These are phyloP conservation scores for Solanum appendiculatum DNA, from an alignment of 257 asterid species.

Conservation along the genomic window DNA sequence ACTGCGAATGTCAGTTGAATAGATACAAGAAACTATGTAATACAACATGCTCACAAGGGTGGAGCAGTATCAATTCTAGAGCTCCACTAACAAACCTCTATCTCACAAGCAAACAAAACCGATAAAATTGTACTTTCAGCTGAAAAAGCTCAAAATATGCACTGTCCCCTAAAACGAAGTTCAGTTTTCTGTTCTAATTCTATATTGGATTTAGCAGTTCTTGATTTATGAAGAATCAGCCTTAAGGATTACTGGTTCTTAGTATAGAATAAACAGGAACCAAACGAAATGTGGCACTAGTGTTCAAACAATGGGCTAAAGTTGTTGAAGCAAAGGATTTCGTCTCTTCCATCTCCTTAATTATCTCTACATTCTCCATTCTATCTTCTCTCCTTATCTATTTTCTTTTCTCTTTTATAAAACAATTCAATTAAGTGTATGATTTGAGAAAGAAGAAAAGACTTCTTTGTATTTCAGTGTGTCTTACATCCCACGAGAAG, in stretches of 20 bases:
- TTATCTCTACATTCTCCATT: neutral
- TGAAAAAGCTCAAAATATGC: neutral
- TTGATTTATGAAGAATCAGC: neutral
- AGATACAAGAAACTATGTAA: neutral
- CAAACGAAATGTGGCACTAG: neutral
- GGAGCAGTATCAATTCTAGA: neutral
- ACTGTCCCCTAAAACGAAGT: neutral
- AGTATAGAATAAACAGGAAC: neutral
- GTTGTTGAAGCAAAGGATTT: neutral
- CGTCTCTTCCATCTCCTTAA: neutral
- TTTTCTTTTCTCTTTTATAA: neutral
- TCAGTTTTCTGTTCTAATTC: neutral
- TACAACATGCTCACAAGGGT: neutral
- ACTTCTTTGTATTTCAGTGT: neutral
- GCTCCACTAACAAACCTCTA: neutral
- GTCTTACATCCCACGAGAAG: neutral
- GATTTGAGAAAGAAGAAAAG: neutral
- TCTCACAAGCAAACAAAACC: neutral
- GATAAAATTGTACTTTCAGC: neutral
- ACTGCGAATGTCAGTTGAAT: neutral
- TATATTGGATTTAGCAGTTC: neutral
- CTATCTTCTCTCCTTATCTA: neutral
- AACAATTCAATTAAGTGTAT: neutral
- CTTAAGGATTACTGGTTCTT: neutral
- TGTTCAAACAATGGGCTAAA: neutral